Conservation (phyloP, 768 basidiomycete species). For the Lactarius indigo region DNA sequence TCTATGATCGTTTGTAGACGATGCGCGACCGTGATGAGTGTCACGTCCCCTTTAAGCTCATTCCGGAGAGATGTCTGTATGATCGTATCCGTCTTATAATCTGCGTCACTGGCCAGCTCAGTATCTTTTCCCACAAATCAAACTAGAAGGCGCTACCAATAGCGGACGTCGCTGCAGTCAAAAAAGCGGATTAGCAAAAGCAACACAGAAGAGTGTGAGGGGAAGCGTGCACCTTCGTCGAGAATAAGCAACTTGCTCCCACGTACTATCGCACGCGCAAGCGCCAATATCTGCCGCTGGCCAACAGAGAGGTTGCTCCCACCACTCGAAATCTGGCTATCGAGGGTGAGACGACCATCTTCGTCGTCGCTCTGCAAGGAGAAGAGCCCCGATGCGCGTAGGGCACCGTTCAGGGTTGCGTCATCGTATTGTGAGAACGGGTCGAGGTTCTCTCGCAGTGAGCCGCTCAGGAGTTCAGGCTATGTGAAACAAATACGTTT, state of each 20-base stretch:
- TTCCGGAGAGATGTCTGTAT: constrained; percentile 56
- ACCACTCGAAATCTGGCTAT: constrained; percentile 43
- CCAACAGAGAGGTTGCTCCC: constrained; percentile 53
- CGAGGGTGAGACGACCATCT: constrained; percentile 40
- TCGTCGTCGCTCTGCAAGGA: constrained; percentile 38
- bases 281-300: constrained; percentile 56
- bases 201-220: not conserved
- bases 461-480: constrained; percentile 54
- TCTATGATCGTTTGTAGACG: constrained; percentile 58
- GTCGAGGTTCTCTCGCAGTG: constrained; percentile 57
- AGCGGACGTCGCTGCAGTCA: constrained; percentile 40
- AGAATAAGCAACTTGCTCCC: constrained; percentile 54
- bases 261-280: constrained; percentile 58
- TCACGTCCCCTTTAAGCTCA: constrained; percentile 41
- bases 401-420: constrained; percentile 44
- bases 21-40: constrained; percentile 58
- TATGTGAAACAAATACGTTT: constrained; percentile 23
- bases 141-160: constrained; percentile 33
- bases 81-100: constrained; percentile 53
- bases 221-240: constrained; percentile 44
- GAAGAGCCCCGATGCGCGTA: constrained; percentile 47
- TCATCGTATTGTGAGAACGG: constrained; percentile 57
- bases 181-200: not conserved
- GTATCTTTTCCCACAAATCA: not conserved
- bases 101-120: constrained; percentile 28